Base-by-base conservation (phyloP, 2,329 filamentous ascomycete genomes). In the Fusarium pseudocircinatum region DNA sequence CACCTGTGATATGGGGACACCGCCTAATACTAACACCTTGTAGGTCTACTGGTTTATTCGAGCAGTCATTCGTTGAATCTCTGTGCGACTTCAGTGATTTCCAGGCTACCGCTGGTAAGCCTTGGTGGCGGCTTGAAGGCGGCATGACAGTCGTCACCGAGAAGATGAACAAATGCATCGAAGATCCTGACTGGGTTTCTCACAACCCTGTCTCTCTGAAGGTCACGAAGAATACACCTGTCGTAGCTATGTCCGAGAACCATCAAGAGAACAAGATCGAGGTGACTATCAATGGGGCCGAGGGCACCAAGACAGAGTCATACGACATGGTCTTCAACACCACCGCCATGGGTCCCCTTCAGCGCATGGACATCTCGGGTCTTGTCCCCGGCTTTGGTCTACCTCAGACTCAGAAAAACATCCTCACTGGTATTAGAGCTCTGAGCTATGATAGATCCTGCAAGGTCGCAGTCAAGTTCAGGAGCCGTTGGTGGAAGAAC, bases 291-390 rank as follows among this genome's bases (percentile, higher is more conserved):
- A 40, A 44, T 1, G 63, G 60, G 3, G 16, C 28, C 3, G 24
- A 26, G 1, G 34, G 64, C 0, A 20, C 15, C 0, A 32, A 42
- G 12, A 56, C 53, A 3, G 30, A 44, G 16, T 4, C 32, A 3
- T 74, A 74, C 2, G 63, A 72, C 11, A 70, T 67, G 59, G 73
- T 75, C 4, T 75, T 75, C 32, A 75, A 72, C 60, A 74, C 72
- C 0, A 75, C 73, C 0, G 69, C 73, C 2, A 67, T 75, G 71
- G 69, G 61, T 0, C 66, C 62, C 1, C 54, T 75, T 0, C 66
- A 70, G 34, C 57, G 72, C 1, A 75, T 75, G 66, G 73, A 75
- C 1, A 61, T 70, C 1, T 12, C 46, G 0, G 63, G 63, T 0
- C 46, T 75, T 0, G 37, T 44, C 0, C 43, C 24, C 3, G 68